Evolutionary conservation across 805 yeast species (phyloP), one percentile per base, ranked within the genome.

Genomic region (Citeromyces nyonsensis): DNA sequence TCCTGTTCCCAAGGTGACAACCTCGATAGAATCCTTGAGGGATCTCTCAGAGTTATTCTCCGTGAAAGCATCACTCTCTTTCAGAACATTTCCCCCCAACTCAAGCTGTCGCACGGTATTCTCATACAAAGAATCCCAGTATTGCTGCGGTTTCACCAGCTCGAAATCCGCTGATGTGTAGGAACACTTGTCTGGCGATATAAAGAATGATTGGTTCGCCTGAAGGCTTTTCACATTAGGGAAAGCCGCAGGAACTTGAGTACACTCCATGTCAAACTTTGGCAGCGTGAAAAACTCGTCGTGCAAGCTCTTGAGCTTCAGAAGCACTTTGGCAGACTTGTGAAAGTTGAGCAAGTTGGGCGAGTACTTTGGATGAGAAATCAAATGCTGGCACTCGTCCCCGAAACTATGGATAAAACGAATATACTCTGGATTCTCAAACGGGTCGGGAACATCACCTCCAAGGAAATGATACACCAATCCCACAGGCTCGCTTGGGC

Each of bases 1-100:
- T 0, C 97, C 97, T 0, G 98, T 91, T 3, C 98, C 98, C 6
- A 88, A 52, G 0, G 94, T 78, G 7, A 81, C 58, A 1, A 77
- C 54, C 44, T 82, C 84, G 1, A 77, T 76, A 38, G 71, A 67
- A 26, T 63, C 71, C 35, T 40, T 39, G 32, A 66, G 54, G 30
- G 54, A 49, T 10, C 52, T 32, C n/a, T n/a, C n/a, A 6, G 26
- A 32, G 30, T 22, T 25, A 18, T 18, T 18, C 7, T 5, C 22
- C 7, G 6, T 18, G 6, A 18, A 18, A 18, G 22, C 5, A 5
- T 5, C 7, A 5, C 7, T 18, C 7, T 7, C 22, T 5, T 18
- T 18, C 22, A 7, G 22, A 18, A 18, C n/a, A n/a, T n/a, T n/a
- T n/a, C n/a, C n/a, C n/a, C n/a, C n/a, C n/a, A n/a, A 7, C 22